Conservation (phyloP, 2,329 filamentous ascomycete genomes). For the Cladosporium sp. region DNA sequence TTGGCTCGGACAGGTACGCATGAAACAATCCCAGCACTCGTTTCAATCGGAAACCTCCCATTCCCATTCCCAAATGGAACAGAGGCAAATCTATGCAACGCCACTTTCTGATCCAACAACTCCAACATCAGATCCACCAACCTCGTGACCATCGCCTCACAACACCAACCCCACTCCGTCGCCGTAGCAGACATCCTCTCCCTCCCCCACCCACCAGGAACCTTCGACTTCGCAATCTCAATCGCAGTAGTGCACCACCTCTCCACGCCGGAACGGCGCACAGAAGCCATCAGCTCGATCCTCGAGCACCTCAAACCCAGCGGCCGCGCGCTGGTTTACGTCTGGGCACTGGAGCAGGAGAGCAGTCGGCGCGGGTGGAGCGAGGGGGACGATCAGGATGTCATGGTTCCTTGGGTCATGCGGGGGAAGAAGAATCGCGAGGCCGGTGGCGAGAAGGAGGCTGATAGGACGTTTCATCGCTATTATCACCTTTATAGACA, state of each 20-base stretch:
- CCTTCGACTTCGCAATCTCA: slow-evolving; percentile 85
- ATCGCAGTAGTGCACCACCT: slow-evolving; percentile 94
- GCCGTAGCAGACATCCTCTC: slow-evolving; percentile 76
- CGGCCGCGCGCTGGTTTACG: slow-evolving; percentile 76
- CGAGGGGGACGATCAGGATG: slow-evolving; percentile 76
- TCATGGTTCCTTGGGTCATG: slow-evolving; percentile 94
- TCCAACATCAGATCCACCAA: slow-evolving; percentile 48
- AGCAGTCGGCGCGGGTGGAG: slow-evolving; percentile 84
- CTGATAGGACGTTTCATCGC: slow-evolving; percentile 64
- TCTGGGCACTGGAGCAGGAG: slow-evolving; percentile 93
- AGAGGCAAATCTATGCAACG: too few species aligned
- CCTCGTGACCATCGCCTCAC: slow-evolving; percentile 53
- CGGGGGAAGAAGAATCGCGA: slow-evolving; percentile 24
- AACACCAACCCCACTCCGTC: slow-evolving; percentile 59
- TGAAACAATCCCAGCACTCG: too few species aligned
- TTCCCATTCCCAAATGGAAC: background rate
- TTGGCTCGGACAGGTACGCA: slow-evolving; percentile 77
- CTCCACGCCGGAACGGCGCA: slow-evolving; percentile 67
- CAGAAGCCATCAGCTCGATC: slow-evolving; percentile 67
- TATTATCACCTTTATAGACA: slow-evolving; percentile 92
- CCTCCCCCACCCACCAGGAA: slow-evolving; percentile 65
- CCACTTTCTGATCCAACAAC: slow-evolving; percentile 18
- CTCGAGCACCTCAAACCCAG: slow-evolving; percentile 58
- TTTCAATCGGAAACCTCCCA: too few species aligned
- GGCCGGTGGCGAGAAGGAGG: slow-evolving; percentile 15